These are phyloP conservation scores for Triticum aestivum DNA, from an alignment of 176 grass and related monocot genomes.

Conservation along the genomic window DNA sequence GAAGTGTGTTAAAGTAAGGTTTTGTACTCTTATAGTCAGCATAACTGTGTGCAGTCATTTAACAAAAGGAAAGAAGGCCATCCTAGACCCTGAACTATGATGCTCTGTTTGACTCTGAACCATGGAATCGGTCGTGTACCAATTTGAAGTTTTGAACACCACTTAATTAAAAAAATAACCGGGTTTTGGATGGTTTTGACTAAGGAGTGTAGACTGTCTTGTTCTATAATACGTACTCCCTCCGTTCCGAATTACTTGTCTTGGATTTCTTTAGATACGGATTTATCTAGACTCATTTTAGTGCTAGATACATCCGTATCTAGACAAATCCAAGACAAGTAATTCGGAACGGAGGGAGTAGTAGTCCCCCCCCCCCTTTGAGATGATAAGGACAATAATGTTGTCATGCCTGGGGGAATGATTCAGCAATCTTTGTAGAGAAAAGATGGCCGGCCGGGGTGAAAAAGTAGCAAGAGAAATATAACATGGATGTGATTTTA, in stretches of 20 bases:
- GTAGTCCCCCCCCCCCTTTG: no score
- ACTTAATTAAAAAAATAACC: not conserved
- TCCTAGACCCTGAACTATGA: not conserved
- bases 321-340: no score
- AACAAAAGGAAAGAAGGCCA: not conserved
- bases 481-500: constrained; percentile 43
- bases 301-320: no score
- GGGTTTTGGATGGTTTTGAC: not conserved
- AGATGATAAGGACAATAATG: constrained; percentile 40
- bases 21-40: not conserved
- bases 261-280: no score
- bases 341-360: no score
- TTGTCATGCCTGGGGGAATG: constrained; percentile 16
- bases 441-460: not conserved
- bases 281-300: no score
- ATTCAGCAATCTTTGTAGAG: constrained; percentile 43
- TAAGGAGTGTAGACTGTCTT: not conserved
- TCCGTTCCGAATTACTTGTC: no score
- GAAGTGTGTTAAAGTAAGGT: not conserved
- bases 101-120: not conserved
- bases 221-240: not conserved
- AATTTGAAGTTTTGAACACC: not conserved
- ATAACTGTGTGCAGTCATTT: not conserved
- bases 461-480: not conserved
- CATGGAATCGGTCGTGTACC: not conserved